These are phyloP conservation scores for Kandelia obovata DNA, from an alignment of 345 rosid species.

Conservation along the genomic window DNA sequence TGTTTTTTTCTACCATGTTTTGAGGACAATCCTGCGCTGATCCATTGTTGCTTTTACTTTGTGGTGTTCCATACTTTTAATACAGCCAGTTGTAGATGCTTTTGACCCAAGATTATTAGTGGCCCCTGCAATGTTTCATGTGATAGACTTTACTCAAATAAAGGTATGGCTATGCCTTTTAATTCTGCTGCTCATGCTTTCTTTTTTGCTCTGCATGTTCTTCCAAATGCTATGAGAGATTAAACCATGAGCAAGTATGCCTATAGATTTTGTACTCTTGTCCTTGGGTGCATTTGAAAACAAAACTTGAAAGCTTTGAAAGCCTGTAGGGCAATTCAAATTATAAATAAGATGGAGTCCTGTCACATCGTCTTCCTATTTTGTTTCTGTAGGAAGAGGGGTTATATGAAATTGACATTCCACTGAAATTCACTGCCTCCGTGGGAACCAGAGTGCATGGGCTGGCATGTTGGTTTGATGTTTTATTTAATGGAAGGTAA, in stretches of 20 bases:
- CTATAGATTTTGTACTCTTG: too few relatives aligned
- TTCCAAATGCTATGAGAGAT: too few relatives aligned
- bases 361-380: background rate
- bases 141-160: constrained; percentile 64
- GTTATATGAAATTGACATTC: constrained; percentile 83
- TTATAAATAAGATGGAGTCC: constrained; percentile 1
- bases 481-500: constrained; percentile 88
- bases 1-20: background rate
- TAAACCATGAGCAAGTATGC: too few relatives aligned
- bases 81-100: constrained; percentile 98
- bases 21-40: background rate
- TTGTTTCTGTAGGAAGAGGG: constrained; percentile 72
- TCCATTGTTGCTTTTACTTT: background rate
- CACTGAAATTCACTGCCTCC: constrained; percentile 73
- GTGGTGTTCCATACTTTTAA: constrained; percentile 15
- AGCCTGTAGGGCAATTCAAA: too few relatives aligned
- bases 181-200: background rate
- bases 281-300: too few relatives aligned
- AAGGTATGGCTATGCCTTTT: constrained; percentile 45
- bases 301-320: too few relatives aligned
- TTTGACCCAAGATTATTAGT: constrained; percentile 97
- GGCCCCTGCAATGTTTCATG: constrained; percentile 65
- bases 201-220: background rate
- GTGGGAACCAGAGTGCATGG: constrained; percentile 93
- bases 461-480: constrained; percentile 98